phyloP scores from a whole-genome alignment of 169 alveolate genomes.

The Eimeria brunetti region DNA sequence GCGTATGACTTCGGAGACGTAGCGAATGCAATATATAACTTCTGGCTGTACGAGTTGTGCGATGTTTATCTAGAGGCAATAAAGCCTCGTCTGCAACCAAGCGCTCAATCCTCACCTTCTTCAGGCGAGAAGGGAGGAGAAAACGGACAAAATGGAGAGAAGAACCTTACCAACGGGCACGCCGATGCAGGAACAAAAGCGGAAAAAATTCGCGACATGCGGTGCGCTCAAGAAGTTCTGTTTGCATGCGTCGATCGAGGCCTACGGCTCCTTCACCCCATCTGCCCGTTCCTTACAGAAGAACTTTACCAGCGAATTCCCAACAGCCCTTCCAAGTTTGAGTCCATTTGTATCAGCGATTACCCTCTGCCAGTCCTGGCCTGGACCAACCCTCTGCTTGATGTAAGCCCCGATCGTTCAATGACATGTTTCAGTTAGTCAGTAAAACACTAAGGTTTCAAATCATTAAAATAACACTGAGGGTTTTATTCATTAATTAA shows the following conservation, averaged over 20 bases:
- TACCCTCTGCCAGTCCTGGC: conserved; percentile 55
- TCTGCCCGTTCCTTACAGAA: conserved; percentile 95
- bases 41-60: conserved; percentile 98
- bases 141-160: neutral
- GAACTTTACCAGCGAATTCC: conserved; percentile 95
- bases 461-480: too few relatives aligned
- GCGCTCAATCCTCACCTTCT: neutral
- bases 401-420: too few relatives aligned
- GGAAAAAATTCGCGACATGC: conserved; percentile 86
- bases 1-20: conserved; percentile 96
- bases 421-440: too few relatives aligned
- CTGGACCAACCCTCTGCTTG: conserved; percentile 42
- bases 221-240: conserved; percentile 80
- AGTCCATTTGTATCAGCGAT: conserved; percentile 63
- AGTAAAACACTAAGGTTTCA: too few relatives aligned
- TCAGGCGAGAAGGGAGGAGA: neutral
- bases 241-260: conserved; percentile 91
- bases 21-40: conserved; percentile 94
- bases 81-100: conserved; percentile 84
- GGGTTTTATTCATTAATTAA: too few relatives aligned
- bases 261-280: conserved; percentile 92
- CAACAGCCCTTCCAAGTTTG: conserved; percentile 50
- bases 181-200: neutral
- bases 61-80: conserved; percentile 98
- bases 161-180: too few relatives aligned